Conservation (phyloP, 1,284 basidiomycete species). For the Ceratobasidium sp. region DNA sequence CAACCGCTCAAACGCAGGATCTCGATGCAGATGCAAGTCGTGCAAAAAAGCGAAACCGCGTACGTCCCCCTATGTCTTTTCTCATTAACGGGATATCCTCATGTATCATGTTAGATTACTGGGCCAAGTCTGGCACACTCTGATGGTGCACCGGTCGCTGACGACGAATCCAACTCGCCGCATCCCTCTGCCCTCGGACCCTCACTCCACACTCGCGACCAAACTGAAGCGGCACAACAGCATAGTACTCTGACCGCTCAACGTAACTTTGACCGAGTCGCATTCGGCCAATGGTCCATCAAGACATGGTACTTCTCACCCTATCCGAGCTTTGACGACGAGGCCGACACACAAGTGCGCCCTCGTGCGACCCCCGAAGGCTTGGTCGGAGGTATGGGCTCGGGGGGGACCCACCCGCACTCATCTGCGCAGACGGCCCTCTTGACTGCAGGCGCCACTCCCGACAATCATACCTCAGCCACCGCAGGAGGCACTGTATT, state of each 20-base stretch:
- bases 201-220: conserved; percentile 40
- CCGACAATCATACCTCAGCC: conserved; percentile 53
- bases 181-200: conserved; percentile 11
- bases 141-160: conserved; percentile 17
- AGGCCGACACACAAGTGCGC: conserved; percentile 45
- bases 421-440: conserved; percentile 51
- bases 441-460: conserved; percentile 69
- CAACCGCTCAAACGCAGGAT: conserved; percentile 23
- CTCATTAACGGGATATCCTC: conserved; percentile 17
- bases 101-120: conserved; percentile 18
- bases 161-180: conserved; percentile 15
- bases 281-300: conserved; percentile 77
- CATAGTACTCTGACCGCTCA: conserved; percentile 70
- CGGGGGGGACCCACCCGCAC: conserved; percentile 41
- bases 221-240: conserved; percentile 57
- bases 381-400: conserved; percentile 39
- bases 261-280: conserved; percentile 77
- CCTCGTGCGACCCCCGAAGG: conserved; percentile 51
- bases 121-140: conserved; percentile 33
- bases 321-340: conserved; percentile 74
- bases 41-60: conserved; percentile 31
- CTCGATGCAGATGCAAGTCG: conserved; percentile 13
- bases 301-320: conserved; percentile 90
- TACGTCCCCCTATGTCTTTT: background rate
- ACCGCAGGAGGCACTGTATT: conserved; percentile 44